Evolutionary conservation across 1,284 basidiomycete genomes (phyloP).

Genomic region (Schizophyllum commune): DNA sequence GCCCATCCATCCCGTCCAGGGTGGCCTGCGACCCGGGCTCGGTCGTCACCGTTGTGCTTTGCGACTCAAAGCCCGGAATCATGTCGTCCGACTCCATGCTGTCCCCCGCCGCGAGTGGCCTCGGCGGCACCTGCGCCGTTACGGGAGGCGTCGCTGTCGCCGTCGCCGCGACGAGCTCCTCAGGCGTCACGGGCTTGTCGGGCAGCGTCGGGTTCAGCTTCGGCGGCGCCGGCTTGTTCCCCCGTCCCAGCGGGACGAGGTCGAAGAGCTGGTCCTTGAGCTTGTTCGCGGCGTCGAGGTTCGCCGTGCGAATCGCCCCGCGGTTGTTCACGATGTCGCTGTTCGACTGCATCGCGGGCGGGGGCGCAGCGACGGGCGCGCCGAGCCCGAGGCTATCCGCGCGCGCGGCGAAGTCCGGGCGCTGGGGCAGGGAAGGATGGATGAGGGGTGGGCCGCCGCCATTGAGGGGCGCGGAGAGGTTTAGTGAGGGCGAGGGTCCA

Average conservation of each 20-base stretch:
- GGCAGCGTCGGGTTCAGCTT: conserved; percentile 23
- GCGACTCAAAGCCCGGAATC: conserved; percentile 26
- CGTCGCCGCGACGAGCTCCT: conserved; percentile 18
- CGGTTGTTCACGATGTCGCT: conserved; percentile 84
- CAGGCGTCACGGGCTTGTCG: conserved; percentile 26
- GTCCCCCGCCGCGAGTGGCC: neutral
- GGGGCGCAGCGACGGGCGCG: conserved; percentile 55
- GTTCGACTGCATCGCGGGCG: conserved; percentile 66
- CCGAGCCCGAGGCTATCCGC: conserved; percentile 71
- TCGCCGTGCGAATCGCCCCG: conserved; percentile 87
- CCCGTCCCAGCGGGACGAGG: conserved; percentile 49
- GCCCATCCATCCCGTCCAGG: neutral
- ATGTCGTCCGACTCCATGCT: conserved; percentile 24
- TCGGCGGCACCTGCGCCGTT: conserved; percentile 19
- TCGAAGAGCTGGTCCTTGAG: conserved; percentile 87
- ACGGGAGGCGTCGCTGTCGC: conserved; percentile 10
- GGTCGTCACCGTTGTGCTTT: conserved; percentile 5
- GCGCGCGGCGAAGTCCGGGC: conserved; percentile 64
- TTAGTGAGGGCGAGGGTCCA: conserved; percentile 48
- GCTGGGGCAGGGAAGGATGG: conserved; percentile 49
- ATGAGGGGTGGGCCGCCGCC: conserved; percentile 28
- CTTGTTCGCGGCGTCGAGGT: conserved; percentile 91
- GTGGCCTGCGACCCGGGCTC: conserved; percentile 5
- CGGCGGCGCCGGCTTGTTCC: neutral
- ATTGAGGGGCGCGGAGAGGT: conserved; percentile 36